These are phyloP conservation scores for Hygrocybe punicea DNA, from an alignment of 768 basidiomycete genomes.

Conservation along the genomic window DNA sequence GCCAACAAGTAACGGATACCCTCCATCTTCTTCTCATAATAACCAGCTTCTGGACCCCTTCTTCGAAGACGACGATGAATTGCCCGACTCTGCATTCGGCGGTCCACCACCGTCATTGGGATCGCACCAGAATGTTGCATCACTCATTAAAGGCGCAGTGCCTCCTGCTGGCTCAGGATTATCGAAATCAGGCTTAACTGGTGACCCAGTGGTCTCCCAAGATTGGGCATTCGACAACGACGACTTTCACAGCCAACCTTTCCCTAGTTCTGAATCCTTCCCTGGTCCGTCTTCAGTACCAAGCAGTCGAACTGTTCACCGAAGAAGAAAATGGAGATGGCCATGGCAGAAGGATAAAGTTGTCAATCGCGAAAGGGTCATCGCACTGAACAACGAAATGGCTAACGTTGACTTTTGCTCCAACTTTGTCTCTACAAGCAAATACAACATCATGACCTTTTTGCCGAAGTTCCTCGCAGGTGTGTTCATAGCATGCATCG, in stretches of 20 bases:
- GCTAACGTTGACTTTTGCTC: conserved; percentile 66
- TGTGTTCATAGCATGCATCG: conserved; percentile 37
- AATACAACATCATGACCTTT: conserved; percentile 87
- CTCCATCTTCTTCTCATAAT: conserved; percentile 40
- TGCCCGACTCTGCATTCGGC: conserved; percentile 67
- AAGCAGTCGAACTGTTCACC: conserved; percentile 18
- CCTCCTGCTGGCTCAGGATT: conserved; percentile 56
- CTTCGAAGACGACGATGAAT: conserved; percentile 80
- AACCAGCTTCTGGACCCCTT: conserved; percentile 63
- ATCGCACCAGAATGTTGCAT: conserved; percentile 55
- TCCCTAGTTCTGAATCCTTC: conserved; percentile 44
- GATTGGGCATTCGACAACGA: conserved; percentile 77
- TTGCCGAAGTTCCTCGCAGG: conserved; percentile 90
- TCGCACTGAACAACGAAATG: conserved; percentile 74
- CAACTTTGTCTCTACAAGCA: conserved; percentile 91
- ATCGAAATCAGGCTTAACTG: conserved; percentile 42
- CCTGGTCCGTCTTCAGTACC: conserved; percentile 27
- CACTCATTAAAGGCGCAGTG: conserved; percentile 56
- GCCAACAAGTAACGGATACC: conserved; percentile 56
- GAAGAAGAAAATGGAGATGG: conserved; percentile 66
- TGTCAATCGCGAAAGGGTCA: conserved; percentile 70
- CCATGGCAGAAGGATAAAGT: conserved; percentile 73
- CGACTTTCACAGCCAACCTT: conserved; percentile 43
- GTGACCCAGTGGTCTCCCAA: conserved; percentile 51
- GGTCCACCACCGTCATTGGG: conserved; percentile 43